These are phyloP conservation scores for Lagerstroemia speciosa DNA, from an alignment of 345 rosid species.

Conservation along the genomic window DNA sequence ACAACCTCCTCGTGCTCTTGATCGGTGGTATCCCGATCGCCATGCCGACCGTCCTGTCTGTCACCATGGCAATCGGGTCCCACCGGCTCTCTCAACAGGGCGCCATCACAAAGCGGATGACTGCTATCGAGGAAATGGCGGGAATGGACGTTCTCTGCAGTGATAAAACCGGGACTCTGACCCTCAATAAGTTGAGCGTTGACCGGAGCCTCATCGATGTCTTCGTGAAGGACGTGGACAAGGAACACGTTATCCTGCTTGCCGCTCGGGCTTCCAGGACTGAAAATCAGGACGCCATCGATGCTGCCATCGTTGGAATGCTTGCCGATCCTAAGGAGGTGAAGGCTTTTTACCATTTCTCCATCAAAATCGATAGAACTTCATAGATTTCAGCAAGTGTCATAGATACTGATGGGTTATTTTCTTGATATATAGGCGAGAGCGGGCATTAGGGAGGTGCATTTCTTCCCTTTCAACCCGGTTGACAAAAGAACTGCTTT, in stretches of 20 bases:
- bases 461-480: conserved; percentile 35
- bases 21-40: conserved; percentile 41
- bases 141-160: conserved; percentile 39
- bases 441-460: conserved; percentile 29
- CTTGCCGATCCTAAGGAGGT: conserved; percentile 34
- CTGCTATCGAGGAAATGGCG: conserved; percentile 37
- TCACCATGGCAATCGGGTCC: conserved; percentile 38
- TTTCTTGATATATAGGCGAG: conserved; percentile 20
- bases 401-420: background rate
- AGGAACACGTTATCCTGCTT: conserved; percentile 22
- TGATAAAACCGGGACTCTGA: conserved; percentile 32
- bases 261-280: conserved; percentile 33
- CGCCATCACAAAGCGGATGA: conserved; percentile 38
- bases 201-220: conserved; percentile 28
- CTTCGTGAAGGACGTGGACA: conserved; percentile 20
- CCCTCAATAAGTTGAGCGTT: conserved; percentile 32
- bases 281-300: conserved; percentile 37
- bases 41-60: conserved; percentile 34
- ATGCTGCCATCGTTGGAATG: conserved; percentile 30
- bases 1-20: conserved; percentile 32
- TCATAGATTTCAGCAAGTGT: background rate
- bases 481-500: conserved; percentile 33
- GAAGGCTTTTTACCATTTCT: background rate
- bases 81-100: conserved; percentile 33
- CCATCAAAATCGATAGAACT: background rate